Base-by-base conservation (phyloP, 805 yeast species). In the Kazachstania martiniae region DNA sequence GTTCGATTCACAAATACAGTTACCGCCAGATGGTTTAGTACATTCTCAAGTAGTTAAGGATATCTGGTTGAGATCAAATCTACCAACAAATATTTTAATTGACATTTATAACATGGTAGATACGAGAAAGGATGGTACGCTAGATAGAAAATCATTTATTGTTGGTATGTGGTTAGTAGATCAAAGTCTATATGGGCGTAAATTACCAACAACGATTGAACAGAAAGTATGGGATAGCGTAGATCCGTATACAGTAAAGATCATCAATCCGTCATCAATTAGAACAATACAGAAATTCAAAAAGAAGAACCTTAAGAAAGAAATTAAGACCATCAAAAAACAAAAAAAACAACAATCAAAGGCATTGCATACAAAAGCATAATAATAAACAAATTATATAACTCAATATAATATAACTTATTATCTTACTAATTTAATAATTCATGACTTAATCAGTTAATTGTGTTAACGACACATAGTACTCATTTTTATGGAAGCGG, bases 101-200 rank as follows among this genome's bases (percentile, higher is more conserved):
- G 68, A 72, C 30, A 76, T 77, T 18, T 84, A 85, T 85, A 70
- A 74, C 29, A 63, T 79, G 45, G 89, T 87, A 4, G 84, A 71
- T 50, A 66, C 59, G 34, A 54, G 75, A 42, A 56, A 62, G 28
- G 91, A 81, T 51, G 94, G 94, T 0, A 72, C 82, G 1, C 61
- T 91, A 34, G 79, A 77, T 43, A 72, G 83, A 39, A 77, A 75
- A 23, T 89, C 87, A 41, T 91, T 91, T 47, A 61, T 89, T 21
- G 89, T 87, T n/a, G 98, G 98, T 0, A 87, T 83, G 81, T 91
- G 98, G 98, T 58, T 87, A 4, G 87, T 91, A 2, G 99, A 91
- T 55, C 98, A 91, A 58, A 83, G 95, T 51, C 63, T 91, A 10
- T 91, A 89, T 51, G 98, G 98, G 0, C 66, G 94, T 25, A 91